Conservation (phyloP, 306 rosid genomes). For the Adenanthera pavonina region DNA sequence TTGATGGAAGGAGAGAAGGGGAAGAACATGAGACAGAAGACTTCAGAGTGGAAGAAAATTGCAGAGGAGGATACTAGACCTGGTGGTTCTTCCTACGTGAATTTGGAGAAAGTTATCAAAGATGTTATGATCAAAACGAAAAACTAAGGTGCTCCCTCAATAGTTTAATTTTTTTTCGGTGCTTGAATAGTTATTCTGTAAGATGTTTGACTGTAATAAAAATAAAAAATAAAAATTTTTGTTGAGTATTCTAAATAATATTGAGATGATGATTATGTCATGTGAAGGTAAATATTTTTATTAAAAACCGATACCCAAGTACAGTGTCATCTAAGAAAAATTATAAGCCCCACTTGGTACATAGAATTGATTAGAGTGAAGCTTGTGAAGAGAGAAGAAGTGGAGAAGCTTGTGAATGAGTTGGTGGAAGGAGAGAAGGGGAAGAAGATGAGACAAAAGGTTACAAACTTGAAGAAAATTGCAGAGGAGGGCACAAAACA, state of each 20-base stretch:
- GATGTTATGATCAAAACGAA: neutral
- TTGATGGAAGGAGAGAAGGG: slow-evolving; percentile 7
- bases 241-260: too few relatives aligned
- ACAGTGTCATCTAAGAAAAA: too few relatives aligned
- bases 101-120: neutral
- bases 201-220: too few relatives aligned
- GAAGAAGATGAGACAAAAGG: neutral
- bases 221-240: too few relatives aligned
- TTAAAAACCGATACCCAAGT: too few relatives aligned
- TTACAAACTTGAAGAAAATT: neutral
- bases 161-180: too few relatives aligned
- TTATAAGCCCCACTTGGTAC: too few relatives aligned
- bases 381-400: slow-evolving; percentile 5
- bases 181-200: too few relatives aligned
- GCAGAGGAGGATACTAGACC: neutral
- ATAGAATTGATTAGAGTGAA: too few relatives aligned
- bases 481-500: neutral
- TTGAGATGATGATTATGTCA: too few relatives aligned
- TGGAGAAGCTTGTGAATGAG: neutral
- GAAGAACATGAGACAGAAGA: neutral
- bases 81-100: neutral
- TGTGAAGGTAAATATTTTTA: too few relatives aligned
- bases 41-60: neutral
- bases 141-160: neutral
- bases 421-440: neutral